Base-by-base conservation (phyloP, 2,329 filamentous ascomycete species). In the Emergomyces orientalis region DNA sequence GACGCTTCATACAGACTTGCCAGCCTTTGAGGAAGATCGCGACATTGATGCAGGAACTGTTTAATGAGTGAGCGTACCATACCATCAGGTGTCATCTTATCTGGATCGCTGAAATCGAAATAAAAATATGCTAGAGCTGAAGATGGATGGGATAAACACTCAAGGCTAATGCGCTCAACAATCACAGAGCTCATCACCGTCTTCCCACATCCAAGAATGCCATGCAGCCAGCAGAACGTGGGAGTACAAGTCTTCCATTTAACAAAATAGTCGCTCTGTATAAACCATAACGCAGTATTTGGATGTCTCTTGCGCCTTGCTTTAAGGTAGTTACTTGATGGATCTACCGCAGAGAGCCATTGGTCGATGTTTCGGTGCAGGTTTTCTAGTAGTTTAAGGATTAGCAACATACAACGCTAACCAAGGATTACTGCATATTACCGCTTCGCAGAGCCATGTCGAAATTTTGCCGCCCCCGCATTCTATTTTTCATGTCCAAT, bases 31-130 rank as follows among this genome's bases (percentile, higher is more conserved):
- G 37, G 57, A 27, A 32, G 22, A 60, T 27, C 32, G 1, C 45
- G 25, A 13, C 30, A 11, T 27, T 57, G 37, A 14, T 30, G 14
- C 17, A 2, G 27, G 17, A 63, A 45, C 37, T 63, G 62, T 19
- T 19, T 41, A 37, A 62, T 57, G 13, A 68, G 58, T 13, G 63
- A 67, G 39, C 63, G 61, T n/a, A 67, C 43, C 30, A 65, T 62
- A 13, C 52, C 63, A 27, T 61, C 43, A n/a, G 60, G 58, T 1
- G 59, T 56, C 57, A 65, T 65, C 59, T 67, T 68, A 45, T 55
- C 60, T 1, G 37, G 30, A 58, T 66, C 65, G 22, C 60, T 65
- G 63, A 67, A 68, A 49, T 68, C 67, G 59, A 68, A 68, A 43
- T 64, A 68, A 56, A 68, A 68, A 54, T 67, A 64, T 47, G 62